Evolutionary conservation across 1,284 basidiomycete species (phyloP).

Genomic region (Fistulina hepatica): DNA sequence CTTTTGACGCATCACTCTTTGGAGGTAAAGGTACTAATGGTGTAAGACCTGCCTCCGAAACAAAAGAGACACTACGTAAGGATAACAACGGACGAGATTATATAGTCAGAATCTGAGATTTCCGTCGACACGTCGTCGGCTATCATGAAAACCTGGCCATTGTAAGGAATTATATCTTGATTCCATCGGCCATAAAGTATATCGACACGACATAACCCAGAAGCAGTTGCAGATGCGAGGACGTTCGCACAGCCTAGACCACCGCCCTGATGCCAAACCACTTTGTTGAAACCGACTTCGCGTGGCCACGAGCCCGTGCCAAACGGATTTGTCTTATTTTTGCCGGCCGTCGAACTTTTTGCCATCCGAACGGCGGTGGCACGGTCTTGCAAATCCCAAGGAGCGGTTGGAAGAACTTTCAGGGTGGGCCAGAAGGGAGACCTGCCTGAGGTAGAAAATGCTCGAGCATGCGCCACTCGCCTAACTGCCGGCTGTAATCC

Average conservation of each 20-base stretch:
- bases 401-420: neutral
- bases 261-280: conserved; percentile 68
- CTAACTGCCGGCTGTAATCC: conserved; percentile 66
- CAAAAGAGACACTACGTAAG: too few relatives aligned
- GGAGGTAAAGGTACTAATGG: too few relatives aligned
- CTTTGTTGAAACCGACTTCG: conserved; percentile 64
- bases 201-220: conserved; percentile 81
- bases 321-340: conserved; percentile 19
- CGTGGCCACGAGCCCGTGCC: conserved; percentile 65
- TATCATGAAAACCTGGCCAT: too few relatives aligned
- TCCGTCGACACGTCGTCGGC: too few relatives aligned
- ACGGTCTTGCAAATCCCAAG: conserved; percentile 49
- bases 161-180: conserved; percentile 51
- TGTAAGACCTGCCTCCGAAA: too few relatives aligned
- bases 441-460: conserved; percentile 64
- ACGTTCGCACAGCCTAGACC: conserved; percentile 58
- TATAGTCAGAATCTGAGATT: too few relatives aligned
- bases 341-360: conserved; percentile 23
- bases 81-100: too few relatives aligned
- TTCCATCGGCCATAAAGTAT: conserved; percentile 59
- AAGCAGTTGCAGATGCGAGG: conserved; percentile 68
- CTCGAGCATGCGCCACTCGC: conserved; percentile 77
- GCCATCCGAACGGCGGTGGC: conserved; percentile 26
- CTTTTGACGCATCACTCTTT: too few relatives aligned
- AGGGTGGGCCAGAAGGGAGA: conserved; percentile 1